Evolutionary conservation across 1,139 yeast genomes (phyloP).

Genomic region (Zygoascus sp.): DNA sequence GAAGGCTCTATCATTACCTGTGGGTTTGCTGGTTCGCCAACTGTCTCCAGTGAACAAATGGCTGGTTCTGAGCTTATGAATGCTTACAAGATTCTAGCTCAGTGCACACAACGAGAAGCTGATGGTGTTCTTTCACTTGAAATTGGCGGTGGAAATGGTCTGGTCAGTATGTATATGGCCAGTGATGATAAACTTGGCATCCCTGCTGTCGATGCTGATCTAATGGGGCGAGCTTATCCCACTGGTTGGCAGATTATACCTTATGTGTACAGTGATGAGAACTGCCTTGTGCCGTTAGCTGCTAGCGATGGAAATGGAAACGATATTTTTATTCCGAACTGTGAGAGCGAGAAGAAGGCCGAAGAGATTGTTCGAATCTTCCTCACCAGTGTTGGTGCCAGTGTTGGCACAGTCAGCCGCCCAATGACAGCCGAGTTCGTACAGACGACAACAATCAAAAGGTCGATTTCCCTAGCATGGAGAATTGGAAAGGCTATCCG

Average conservation of each 20-base stretch:
- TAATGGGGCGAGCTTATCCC: slow-evolving; percentile 49
- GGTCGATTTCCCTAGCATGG: slow-evolving; percentile 43
- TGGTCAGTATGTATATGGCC: slow-evolving; percentile 36
- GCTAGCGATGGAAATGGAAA: slow-evolving; percentile 46
- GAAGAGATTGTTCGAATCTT: slow-evolving; percentile 43
- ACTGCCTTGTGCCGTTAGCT: slow-evolving; percentile 37
- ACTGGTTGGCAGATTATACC: slow-evolving; percentile 42
- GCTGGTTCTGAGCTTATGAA: slow-evolving; percentile 38
- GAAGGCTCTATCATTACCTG: slow-evolving; percentile 31
- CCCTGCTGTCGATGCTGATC: slow-evolving; percentile 41
- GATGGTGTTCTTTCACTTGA: slow-evolving; percentile 38
- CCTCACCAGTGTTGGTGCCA: slow-evolving; percentile 39
- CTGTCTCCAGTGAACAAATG: slow-evolving; percentile 43
- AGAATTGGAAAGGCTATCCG: slow-evolving; percentile 45
- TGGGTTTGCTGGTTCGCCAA: slow-evolving; percentile 48
- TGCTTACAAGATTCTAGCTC: slow-evolving; percentile 34
- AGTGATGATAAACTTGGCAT: slow-evolving; percentile 28
- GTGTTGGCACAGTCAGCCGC: slow-evolving; percentile 39
- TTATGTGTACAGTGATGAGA: slow-evolving; percentile 28
- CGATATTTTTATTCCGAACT: slow-evolving; percentile 37
- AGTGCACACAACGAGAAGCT: slow-evolving; percentile 24
- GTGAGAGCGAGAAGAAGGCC: slow-evolving; percentile 35
- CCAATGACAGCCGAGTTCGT: slow-evolving; percentile 36
- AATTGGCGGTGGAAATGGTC: slow-evolving; percentile 47
- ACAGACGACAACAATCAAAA: slow-evolving; percentile 16